phyloP scores from a whole-genome alignment of 2,329 filamentous ascomycete species.

The Sclerotinia trifoliorum region DNA sequence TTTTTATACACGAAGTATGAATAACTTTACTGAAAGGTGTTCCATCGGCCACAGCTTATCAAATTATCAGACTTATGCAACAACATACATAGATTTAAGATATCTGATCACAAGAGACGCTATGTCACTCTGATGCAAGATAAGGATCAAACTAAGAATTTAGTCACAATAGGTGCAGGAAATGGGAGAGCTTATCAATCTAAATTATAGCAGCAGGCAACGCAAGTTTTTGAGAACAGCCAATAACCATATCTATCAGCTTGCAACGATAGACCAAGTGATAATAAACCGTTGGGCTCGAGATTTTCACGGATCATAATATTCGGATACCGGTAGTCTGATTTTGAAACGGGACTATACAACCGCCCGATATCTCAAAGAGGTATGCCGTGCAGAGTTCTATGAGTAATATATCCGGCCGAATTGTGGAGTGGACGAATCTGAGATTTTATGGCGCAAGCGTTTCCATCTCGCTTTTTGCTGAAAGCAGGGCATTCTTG shows the following conservation, averaged over 20 bases:
- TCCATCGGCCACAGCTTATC: background rate
- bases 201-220: too few relatives aligned
- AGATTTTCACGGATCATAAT: background rate
- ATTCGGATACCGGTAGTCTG: background rate
- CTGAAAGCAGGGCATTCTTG: background rate
- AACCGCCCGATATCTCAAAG: constrained; percentile 1
- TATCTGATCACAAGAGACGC: background rate
- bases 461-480: background rate
- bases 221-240: too few relatives aligned
- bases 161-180: background rate
- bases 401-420: background rate
- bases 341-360: background rate
- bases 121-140: background rate
- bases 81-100: background rate
- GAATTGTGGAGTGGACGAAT: constrained; percentile 3
- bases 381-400: background rate
- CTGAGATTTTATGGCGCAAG: constrained; percentile 4
- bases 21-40: background rate
- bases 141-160: background rate
- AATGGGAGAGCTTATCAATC: background rate
- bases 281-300: background rate
- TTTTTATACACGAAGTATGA: background rate
- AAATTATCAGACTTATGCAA: background rate
- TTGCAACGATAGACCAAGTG: background rate
- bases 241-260: too few relatives aligned